These are phyloP conservation scores for Daldinia concentrica DNA, from an alignment of 495 filamentous ascomycete species.

Conservation along the genomic window DNA sequence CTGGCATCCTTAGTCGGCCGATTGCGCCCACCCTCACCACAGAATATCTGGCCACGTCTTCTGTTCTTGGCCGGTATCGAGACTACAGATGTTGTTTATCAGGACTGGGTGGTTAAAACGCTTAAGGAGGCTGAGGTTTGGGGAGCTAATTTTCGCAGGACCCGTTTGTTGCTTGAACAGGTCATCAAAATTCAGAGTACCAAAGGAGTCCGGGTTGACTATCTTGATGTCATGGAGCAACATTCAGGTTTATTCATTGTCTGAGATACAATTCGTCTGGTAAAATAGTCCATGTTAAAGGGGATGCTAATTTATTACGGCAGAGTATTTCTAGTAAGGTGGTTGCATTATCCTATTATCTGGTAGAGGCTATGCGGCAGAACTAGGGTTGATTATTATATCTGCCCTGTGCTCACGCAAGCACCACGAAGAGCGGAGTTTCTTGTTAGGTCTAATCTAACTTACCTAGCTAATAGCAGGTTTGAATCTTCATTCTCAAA, in stretches of 20 bases:
- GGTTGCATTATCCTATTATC: neutral
- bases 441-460: neutral
- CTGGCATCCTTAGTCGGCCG: conserved; percentile 24
- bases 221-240: conserved; percentile 30
- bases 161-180: conserved; percentile 23
- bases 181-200: conserved; percentile 28
- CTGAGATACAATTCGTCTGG: neutral
- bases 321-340: neutral
- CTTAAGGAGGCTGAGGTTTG: conserved; percentile 27
- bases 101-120: conserved; percentile 24
- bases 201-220: conserved; percentile 28
- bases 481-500: neutral
- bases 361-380: neutral
- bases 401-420: neutral
- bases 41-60: conserved; percentile 32
- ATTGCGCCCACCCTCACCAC: conserved; percentile 24
- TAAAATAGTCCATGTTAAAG: neutral
- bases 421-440: neutral
- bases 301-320: neutral
- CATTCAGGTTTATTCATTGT: conserved; percentile 27
- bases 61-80: conserved; percentile 32
- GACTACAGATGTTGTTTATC: conserved; percentile 22
- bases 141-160: conserved; percentile 31
- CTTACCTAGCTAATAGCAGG: neutral
- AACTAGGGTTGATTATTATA: neutral